Evolutionary conservation across 805 yeast species (phyloP), one percentile per base, ranked within the genome.

Genomic region (Wickerhamomyces kurtzmanii): DNA sequence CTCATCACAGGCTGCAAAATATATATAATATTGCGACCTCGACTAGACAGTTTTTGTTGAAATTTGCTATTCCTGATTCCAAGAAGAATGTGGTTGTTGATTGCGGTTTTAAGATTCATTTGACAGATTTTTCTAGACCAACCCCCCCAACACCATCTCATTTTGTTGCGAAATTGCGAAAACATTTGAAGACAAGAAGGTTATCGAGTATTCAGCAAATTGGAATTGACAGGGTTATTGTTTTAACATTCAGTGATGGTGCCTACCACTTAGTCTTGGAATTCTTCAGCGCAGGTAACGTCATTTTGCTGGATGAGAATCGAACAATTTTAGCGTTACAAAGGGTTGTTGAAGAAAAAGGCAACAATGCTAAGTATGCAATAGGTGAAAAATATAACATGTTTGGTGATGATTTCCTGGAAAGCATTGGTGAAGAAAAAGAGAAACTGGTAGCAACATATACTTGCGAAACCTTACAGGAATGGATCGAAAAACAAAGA

Each of bases 211-310:
- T 89, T 24, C 71, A 67, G 38, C 94, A 86, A 40, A 70, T 89
- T 5, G 78, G 75, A 1, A 70, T 75, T 43, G 96, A 86, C 47
- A 67, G 97, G 51, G 72, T 84, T n/a, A 59, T 84, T 24, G 94
- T 86, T 0, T 52, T 89, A 24, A 75, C 83, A 34, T 89, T 89
- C 54, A 75, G 87, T 24, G 94, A 84, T 43, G 95, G 95, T 3
- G 43, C 71, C 29, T 75, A 57, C 45, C 78, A 81, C 41, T 57
- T 89, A 38, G 94, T 84, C 0, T 53, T 89, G 29, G 98, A 89
- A 52, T 89, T 89, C 45, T 89, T 87, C 58, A 82, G 96, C 47
- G 96, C 96, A 3, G 98, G 98, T 16, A 89, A 89, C 47, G 71
- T 89, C 30, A 59, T 89, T 12, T 60, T 89, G 13, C 60, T 89